Percentiles rank a stretch among this genome's conserved stretches.
Conservation (phyloP, 768 basidiomycete species). For the Chalciporus pseudorubinellus region DNA sequence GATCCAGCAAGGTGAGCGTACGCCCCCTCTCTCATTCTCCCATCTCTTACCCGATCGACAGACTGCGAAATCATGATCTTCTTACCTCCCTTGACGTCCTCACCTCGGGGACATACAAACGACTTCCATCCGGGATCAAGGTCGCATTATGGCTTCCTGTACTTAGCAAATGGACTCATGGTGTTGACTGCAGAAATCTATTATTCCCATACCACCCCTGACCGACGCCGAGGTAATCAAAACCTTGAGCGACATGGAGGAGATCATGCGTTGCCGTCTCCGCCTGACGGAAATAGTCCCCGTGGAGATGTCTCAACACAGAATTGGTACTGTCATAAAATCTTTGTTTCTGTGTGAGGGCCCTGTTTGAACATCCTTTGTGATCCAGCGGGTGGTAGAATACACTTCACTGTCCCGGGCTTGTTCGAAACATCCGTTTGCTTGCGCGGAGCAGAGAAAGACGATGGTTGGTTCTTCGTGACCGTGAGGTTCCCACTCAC, state of each 20-base stretch:
- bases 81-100: constrained; percentile 89
- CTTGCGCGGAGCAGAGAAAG: constrained; percentile 62
- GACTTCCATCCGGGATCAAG: constrained; percentile 80
- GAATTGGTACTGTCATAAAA: constrained; percentile 49
- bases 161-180: constrained; percentile 20
- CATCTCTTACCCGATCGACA: constrained; percentile 26
- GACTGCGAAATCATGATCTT: constrained; percentile 91
- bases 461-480: constrained; percentile 86
- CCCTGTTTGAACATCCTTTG: constrained; percentile 15
- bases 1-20: constrained; percentile 69
- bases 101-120: constrained; percentile 79
- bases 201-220: constrained; percentile 63
- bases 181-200: constrained; percentile 52
- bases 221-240: constrained; percentile 63
- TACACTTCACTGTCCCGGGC: constrained; percentile 67
- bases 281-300: constrained; percentile 79
- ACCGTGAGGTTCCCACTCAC: constrained; percentile 71
- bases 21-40: neutral
- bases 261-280: constrained; percentile 75
- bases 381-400: constrained; percentile 69
- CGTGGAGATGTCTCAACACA: constrained; percentile 71
- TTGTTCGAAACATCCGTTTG: constrained; percentile 75
- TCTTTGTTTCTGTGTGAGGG: constrained; percentile 14
- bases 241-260: constrained; percentile 71
- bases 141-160: constrained; percentile 37